Percentiles rank a stretch among this genome's conserved stretches.
Evolutionary conservation across 768 basidiomycete species (phyloP).

Genomic region (Lactarius sp.): DNA sequence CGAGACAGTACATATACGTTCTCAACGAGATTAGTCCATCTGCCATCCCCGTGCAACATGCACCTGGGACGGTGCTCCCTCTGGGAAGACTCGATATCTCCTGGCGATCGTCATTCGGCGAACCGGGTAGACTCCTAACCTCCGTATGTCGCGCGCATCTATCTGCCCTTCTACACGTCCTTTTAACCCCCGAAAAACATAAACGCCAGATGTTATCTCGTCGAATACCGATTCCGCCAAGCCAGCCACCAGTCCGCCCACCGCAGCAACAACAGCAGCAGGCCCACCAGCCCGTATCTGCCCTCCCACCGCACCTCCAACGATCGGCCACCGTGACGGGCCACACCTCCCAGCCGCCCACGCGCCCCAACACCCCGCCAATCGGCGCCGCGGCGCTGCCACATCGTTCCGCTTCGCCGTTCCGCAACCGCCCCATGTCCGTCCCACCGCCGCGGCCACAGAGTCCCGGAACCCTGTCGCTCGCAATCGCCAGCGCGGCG

Average conservation of each 20-base stretch:
- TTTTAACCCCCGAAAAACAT: background rate
- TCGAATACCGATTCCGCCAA: conserved; percentile 54
- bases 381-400: conserved; percentile 33
- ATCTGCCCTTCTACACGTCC: background rate
- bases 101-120: conserved; percentile 82
- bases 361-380: conserved; percentile 56
- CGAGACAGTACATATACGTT: conserved; percentile 84
- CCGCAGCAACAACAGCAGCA: conserved; percentile 33
- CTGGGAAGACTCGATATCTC: conserved; percentile 85
- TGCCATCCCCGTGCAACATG: conserved; percentile 43
- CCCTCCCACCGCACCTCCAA: conserved; percentile 74
- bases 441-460: conserved; percentile 27
- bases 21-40: conserved; percentile 50
- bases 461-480: conserved; percentile 32
- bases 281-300: conserved; percentile 52
- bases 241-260: conserved; percentile 35
- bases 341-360: conserved; percentile 45
- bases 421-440: conserved; percentile 34
- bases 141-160: conserved; percentile 43
- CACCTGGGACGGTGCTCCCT: conserved; percentile 68
- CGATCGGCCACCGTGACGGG: conserved; percentile 38
- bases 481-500: conserved; percentile 27
- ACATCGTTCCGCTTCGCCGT: conserved; percentile 42
- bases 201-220: conserved; percentile 65
- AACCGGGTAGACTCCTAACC: conserved; percentile 82